Conservation (phyloP, 2,329 filamentous ascomycete species). For the Nemania serpens region DNA sequence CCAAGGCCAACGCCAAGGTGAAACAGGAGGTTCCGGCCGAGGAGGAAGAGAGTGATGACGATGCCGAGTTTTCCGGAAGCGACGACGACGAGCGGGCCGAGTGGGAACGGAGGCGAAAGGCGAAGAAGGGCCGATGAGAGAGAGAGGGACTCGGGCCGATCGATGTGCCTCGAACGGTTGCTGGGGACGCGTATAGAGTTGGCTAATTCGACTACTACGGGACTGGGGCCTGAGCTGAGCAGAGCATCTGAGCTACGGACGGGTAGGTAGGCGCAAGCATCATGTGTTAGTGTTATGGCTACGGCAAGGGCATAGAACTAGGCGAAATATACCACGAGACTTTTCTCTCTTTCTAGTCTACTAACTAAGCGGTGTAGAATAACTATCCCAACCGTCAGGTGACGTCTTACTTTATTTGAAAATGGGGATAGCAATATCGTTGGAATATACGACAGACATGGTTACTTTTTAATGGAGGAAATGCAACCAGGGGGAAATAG, state of each 20-base stretch:
- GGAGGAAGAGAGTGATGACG: conserved; percentile 53
- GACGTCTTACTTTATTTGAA: too few species aligned
- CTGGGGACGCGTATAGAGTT: conserved; percentile 1
- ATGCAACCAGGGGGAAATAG: too few species aligned
- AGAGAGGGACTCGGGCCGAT: conserved; percentile 14
- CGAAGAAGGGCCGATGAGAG: conserved; percentile 43
- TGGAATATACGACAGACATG: too few species aligned
- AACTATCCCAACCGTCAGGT: neutral
- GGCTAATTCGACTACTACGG: neutral
- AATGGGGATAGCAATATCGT: too few species aligned
- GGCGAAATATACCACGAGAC: conserved; percentile 14
- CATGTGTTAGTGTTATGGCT: conserved; percentile 7
- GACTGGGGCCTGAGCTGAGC: neutral
- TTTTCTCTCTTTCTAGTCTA: neutral
- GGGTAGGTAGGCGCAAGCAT: neutral
- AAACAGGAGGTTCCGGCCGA: conserved; percentile 35
- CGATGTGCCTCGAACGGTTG: too few species aligned
- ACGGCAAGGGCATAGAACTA: conserved; percentile 15
- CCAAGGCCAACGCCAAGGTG: conserved; percentile 29
- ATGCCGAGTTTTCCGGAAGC: conserved; percentile 66
- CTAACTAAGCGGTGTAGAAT: neutral
- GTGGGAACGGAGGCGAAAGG: conserved; percentile 56
- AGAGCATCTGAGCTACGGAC: neutral
- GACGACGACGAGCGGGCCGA: conserved; percentile 67
- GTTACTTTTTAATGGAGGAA: too few species aligned